Conservation (phyloP, 495 filamentous ascomycete genomes). For the Neurospora intermedia region DNA sequence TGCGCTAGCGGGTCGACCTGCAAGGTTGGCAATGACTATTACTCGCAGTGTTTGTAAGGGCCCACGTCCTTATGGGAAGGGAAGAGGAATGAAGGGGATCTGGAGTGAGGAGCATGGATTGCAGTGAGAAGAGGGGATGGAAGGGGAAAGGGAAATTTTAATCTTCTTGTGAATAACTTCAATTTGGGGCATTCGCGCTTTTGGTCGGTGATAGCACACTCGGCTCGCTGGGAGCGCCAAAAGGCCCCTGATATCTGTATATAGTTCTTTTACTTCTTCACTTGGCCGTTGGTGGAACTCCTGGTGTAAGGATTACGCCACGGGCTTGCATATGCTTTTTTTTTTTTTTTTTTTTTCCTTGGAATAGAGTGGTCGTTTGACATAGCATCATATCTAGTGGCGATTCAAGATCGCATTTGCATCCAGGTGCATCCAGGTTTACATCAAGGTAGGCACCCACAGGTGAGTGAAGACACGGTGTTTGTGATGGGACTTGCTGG, state of each 20-base stretch:
- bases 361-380: neutral
- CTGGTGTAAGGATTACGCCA: neutral
- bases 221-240: neutral
- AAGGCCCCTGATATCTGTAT: neutral
- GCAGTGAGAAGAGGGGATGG: neutral
- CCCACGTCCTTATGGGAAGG: too few relatives aligned
- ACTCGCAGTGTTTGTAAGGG: conserved; percentile 20
- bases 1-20: conserved; percentile 21
- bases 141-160: neutral
- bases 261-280: neutral
- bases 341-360: too few relatives aligned
- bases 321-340: neutral
- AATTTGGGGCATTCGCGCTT: too few relatives aligned
- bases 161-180: neutral
- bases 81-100: too few relatives aligned
- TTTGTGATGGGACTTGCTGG: too few relatives aligned
- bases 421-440: too few relatives aligned
- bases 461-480: too few relatives aligned
- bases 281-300: neutral
- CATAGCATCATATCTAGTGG: neutral
- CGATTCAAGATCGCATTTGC: neutral
- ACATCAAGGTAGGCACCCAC: too few relatives aligned
- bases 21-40: conserved; percentile 16
- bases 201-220: neutral
- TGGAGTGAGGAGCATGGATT: too few relatives aligned